Evolutionary conservation across 371 early-diverging fungal genomes (phyloP).

Genomic region (Apophysomyces ossiformis): DNA sequence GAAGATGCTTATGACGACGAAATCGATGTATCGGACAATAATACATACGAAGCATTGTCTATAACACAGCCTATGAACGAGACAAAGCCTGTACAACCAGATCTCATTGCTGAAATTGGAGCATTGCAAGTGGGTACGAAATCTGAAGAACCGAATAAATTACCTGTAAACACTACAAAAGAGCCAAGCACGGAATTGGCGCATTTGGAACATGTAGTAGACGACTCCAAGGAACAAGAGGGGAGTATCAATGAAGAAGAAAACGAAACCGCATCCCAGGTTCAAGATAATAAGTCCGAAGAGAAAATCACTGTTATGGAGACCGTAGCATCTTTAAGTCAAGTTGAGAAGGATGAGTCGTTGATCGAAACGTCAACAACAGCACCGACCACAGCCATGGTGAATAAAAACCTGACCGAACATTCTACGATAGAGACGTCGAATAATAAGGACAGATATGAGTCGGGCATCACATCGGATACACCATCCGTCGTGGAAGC

Average conservation of each 20-base stretch:
- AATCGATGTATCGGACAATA: conserved; percentile 10
- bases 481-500: too few species aligned
- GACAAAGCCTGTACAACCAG: background rate
- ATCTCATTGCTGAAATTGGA: conserved; percentile 16
- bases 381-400: too few species aligned
- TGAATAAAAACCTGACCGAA: too few species aligned
- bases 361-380: too few species aligned
- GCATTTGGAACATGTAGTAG: background rate
- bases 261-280: background rate
- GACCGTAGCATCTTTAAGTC: too few species aligned
- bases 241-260: background rate
- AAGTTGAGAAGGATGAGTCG: too few species aligned
- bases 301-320: background rate
- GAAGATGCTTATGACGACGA: conserved; percentile 28
- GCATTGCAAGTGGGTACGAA: conserved; percentile 13
- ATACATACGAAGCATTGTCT: conserved; percentile 14
- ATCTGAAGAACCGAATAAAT: background rate
- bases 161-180: background rate
- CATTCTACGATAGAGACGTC: too few species aligned
- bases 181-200: background rate
- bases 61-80: background rate
- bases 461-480: too few species aligned
- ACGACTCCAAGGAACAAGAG: background rate
- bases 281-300: background rate
- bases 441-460: too few species aligned